These are phyloP conservation scores for Cicer cuneatum DNA, from an alignment of 306 rosid species.

Conservation along the genomic window DNA sequence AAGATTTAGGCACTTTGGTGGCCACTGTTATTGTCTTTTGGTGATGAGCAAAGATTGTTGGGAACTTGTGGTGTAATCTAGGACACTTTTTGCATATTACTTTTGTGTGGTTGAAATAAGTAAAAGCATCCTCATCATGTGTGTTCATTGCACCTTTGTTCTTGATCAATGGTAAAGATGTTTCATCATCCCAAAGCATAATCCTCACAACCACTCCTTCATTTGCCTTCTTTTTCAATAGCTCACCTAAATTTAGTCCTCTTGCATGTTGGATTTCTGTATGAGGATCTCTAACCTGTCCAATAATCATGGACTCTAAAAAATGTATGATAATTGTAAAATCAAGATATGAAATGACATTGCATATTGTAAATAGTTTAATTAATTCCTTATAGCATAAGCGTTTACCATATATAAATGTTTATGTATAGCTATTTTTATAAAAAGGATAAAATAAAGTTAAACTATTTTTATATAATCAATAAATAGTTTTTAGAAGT, in stretches of 20 bases:
- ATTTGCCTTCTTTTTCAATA: slow-evolving; percentile 79
- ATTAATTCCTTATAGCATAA: too few relatives aligned
- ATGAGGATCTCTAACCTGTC: slow-evolving; percentile 80
- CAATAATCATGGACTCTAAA: slow-evolving; percentile 17
- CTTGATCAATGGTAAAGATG: slow-evolving; percentile 75
- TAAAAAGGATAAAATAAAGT: too few relatives aligned
- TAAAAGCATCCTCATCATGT: slow-evolving; percentile 76
- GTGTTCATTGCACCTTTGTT: slow-evolving; percentile 74
- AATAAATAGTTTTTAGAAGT: too few relatives aligned
- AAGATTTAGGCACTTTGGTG: slow-evolving; percentile 46
- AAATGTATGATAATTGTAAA: neutral
- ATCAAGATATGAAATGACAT: neutral
- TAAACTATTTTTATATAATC: too few relatives aligned
- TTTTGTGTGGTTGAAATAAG: slow-evolving; percentile 69
- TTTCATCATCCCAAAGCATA: slow-evolving; percentile 92
- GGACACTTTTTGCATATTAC: slow-evolving; percentile 83
- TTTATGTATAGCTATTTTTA: too few relatives aligned
- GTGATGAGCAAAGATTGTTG: slow-evolving; percentile 86
- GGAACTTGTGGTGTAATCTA: slow-evolving; percentile 64
- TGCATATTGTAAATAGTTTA: neutral
- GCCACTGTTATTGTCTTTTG: slow-evolving; percentile 80
- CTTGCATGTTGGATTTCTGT: slow-evolving; percentile 76
- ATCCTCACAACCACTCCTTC: slow-evolving; percentile 92
- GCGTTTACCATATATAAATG: too few relatives aligned
- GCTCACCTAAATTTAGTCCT: slow-evolving; percentile 79